Evolutionary conservation across 164 flowering plant species (phyloP).

Genomic region (Aristolochia californica): DNA sequence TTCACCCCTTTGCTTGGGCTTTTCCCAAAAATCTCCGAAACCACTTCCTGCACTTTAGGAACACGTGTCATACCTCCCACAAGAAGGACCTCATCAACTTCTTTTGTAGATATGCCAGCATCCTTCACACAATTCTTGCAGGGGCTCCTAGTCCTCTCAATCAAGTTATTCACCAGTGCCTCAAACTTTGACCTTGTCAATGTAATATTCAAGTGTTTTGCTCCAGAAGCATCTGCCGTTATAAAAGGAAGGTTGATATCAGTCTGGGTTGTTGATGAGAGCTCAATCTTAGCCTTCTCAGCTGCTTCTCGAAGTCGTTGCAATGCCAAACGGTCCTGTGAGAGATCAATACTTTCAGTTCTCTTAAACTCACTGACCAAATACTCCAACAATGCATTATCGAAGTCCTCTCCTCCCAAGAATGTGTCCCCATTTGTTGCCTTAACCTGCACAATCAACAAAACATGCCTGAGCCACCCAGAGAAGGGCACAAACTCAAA

Average conservation of each 20-base stretch:
- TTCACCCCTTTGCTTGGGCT: constrained; percentile 66
- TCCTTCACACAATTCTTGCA: constrained; percentile 63
- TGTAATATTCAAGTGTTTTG: constrained; percentile 59
- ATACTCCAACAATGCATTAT: constrained; percentile 47
- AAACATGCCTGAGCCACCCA: neutral
- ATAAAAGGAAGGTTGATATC: constrained; percentile 66
- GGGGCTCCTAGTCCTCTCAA: constrained; percentile 49
- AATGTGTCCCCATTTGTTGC: constrained; percentile 80
- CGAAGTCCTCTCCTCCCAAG: constrained; percentile 71
- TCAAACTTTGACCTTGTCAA: constrained; percentile 63
- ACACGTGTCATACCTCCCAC: constrained; percentile 76
- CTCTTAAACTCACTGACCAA: constrained; percentile 53
- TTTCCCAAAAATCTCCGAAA: constrained; percentile 53
- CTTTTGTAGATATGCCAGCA: constrained; percentile 45
- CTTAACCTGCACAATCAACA: constrained; percentile 38
- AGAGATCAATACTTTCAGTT: constrained; percentile 46
- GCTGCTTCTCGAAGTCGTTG: constrained; percentile 75
- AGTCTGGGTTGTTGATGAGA: constrained; percentile 60
- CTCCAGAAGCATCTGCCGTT: constrained; percentile 66
- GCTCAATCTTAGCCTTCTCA: constrained; percentile 66
- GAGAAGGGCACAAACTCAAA: neutral
- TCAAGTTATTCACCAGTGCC: constrained; percentile 37
- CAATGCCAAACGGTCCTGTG: constrained; percentile 53
- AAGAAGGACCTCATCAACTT: constrained; percentile 65
- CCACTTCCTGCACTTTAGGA: constrained; percentile 62